Percentiles rank a stretch among this genome's conserved stretches.
Evolutionary conservation across 1,139 yeast genomes (phyloP).

Genomic region (Meyerozyma sp.): DNA sequence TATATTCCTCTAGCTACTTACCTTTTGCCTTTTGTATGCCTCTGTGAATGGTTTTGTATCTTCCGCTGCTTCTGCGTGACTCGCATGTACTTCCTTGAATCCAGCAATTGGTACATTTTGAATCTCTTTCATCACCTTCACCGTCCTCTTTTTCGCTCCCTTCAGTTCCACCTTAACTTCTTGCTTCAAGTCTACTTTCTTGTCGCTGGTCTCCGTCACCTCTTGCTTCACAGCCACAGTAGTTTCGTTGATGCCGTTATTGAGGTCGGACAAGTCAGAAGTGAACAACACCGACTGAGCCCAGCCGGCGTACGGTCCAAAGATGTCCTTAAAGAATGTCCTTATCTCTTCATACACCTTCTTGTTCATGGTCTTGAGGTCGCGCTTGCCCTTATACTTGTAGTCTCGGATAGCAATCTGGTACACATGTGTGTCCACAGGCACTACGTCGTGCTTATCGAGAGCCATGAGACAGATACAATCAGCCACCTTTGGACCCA

Average conservation of each 20-base stretch:
- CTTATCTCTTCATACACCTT: constrained; percentile 62
- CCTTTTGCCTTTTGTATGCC: neutral
- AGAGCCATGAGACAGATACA: constrained; percentile 86
- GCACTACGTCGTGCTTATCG: constrained; percentile 84
- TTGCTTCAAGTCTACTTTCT: neutral
- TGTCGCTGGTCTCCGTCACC: constrained; percentile 1
- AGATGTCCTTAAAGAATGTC: constrained; percentile 53
- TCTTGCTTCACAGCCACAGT: constrained; percentile 5
- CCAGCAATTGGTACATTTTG: neutral
- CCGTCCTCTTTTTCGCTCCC: neutral
- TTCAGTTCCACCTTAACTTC: neutral
- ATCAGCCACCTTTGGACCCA: constrained; percentile 98
- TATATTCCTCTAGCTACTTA: neutral
- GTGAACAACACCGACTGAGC: constrained; percentile 91
- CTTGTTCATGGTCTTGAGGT: constrained; percentile 48
- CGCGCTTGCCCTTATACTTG: constrained; percentile 45
- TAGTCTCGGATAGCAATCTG: constrained; percentile 86
- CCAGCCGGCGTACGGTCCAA: constrained; percentile 98
- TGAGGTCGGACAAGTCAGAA: constrained; percentile 64
- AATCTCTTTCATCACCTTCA: neutral
- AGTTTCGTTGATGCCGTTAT: constrained; percentile 39
- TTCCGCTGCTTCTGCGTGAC: neutral
- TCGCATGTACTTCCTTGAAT: neutral
- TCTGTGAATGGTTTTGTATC: neutral
- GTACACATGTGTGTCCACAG: constrained; percentile 96